Evolutionary conservation across 306 rosid species (phyloP).

Genomic region (Mimosa pudica): DNA sequence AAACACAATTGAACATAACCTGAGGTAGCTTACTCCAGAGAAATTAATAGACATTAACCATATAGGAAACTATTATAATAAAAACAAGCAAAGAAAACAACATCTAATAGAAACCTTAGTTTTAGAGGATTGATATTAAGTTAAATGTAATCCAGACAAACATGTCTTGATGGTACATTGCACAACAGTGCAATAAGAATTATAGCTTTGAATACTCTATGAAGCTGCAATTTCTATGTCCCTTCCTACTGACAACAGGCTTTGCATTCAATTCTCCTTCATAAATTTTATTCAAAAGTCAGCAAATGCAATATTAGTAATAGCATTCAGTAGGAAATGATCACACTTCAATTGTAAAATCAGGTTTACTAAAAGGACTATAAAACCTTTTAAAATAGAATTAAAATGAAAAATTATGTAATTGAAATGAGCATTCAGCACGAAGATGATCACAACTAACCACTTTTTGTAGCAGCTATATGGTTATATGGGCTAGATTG

Average conservation of each 20-base stretch:
- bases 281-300: conserved; percentile 14
- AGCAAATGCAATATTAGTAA: neutral
- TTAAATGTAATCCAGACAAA: conserved; percentile 9
- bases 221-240: neutral
- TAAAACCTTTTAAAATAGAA: neutral
- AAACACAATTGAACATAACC: conserved; percentile 24
- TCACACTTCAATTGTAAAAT: conserved; percentile 15
- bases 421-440: neutral
- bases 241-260: neutral
- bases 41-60: conserved; percentile 16
- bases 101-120: neutral
- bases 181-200: conserved; percentile 4
- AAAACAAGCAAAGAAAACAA: conserved; percentile 19
- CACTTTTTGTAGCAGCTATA: conserved; percentile 41
- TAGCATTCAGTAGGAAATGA: neutral
- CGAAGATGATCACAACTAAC: conserved; percentile 35
- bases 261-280: neutral
- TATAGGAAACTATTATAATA: neutral
- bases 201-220: neutral
- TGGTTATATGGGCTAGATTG: conserved; percentile 36
- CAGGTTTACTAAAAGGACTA: neutral
- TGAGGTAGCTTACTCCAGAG: conserved; percentile 11
- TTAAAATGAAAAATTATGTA: conserved; percentile 12
- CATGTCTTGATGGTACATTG: conserved; percentile 5
- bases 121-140: conserved; percentile 25